These are phyloP conservation scores for Hymenoscyphus fructigenus DNA, from an alignment of 2,329 filamentous ascomycete species.

Conservation along the genomic window DNA sequence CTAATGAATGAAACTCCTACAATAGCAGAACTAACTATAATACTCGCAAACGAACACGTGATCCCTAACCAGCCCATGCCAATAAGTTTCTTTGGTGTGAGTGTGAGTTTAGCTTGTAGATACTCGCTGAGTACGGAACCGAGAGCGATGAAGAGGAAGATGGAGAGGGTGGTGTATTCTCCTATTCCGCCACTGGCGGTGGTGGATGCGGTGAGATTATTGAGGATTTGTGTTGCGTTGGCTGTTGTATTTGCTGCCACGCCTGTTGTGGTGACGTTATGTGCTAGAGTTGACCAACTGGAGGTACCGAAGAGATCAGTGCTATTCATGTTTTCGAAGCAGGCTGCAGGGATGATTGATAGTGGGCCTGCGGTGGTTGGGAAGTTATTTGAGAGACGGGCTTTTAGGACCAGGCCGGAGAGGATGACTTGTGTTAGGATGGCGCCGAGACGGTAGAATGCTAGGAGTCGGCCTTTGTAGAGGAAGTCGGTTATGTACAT, in stretches of 20 bases:
- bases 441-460: neutral
- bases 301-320: neutral
- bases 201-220: neutral
- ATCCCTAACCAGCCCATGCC: neutral
- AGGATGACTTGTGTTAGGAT: neutral
- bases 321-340: conserved; percentile 7
- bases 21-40: neutral
- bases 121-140: conserved; percentile 1
- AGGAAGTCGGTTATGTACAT: conserved; percentile 11
- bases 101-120: neutral
- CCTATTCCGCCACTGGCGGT: conserved; percentile 4
- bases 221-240: neutral
- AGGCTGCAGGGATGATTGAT: neutral
- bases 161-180: conserved; percentile 5
- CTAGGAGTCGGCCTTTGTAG: conserved; percentile 6
- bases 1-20: neutral
- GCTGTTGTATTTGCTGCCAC: neutral
- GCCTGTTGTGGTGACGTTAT: neutral
- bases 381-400: conserved; percentile 3
- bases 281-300: neutral
- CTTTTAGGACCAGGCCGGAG: conserved; percentile 5
- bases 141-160: conserved; percentile 4
- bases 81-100: neutral
- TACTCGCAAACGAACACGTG: neutral
- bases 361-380: neutral